A percentile compares a stretch with the other conserved stretches of the same genome.
Conservation (phyloP, 495 filamentous ascomycete genomes). For the Podospora pseudocomata region DNA sequence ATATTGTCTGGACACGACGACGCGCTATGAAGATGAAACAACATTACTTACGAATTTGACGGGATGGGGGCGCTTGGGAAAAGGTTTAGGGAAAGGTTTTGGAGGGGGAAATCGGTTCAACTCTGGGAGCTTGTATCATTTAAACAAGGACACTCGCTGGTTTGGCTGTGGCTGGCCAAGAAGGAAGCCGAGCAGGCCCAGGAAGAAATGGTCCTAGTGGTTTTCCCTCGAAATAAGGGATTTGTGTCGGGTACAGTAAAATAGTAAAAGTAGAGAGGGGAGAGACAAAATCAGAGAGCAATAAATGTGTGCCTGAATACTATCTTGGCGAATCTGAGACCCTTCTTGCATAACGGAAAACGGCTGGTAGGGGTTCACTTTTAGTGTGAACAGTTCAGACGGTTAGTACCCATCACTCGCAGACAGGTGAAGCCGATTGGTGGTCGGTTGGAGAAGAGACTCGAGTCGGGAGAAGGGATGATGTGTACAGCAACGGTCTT, state of each 20-base stretch:
- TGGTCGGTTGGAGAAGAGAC: background rate
- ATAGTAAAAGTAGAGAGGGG: background rate
- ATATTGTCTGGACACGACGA: background rate
- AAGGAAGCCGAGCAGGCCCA: too few relatives aligned
- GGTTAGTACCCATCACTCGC: background rate
- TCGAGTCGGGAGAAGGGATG: too few relatives aligned
- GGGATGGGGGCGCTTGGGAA: background rate
- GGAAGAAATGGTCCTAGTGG: background rate
- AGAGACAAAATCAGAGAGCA: background rate
- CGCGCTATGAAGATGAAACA: background rate
- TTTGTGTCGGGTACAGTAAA: background rate
- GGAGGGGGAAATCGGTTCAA: background rate
- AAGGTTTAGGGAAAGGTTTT: background rate
- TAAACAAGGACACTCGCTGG: background rate
- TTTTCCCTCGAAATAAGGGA: background rate
- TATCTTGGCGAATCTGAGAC: conserved; percentile 2
- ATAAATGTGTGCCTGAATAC: background rate
- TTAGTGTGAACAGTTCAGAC: too few relatives aligned
- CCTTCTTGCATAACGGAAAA: background rate
- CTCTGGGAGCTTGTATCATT: background rate
- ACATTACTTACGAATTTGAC: background rate
- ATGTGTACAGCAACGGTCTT: too few relatives aligned
- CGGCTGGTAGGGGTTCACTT: background rate
- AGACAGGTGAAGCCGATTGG: background rate
- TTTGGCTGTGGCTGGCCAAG: too few relatives aligned